Evolutionary conservation across 345 rosid species (phyloP).

Genomic region (Cardamine occulta): DNA sequence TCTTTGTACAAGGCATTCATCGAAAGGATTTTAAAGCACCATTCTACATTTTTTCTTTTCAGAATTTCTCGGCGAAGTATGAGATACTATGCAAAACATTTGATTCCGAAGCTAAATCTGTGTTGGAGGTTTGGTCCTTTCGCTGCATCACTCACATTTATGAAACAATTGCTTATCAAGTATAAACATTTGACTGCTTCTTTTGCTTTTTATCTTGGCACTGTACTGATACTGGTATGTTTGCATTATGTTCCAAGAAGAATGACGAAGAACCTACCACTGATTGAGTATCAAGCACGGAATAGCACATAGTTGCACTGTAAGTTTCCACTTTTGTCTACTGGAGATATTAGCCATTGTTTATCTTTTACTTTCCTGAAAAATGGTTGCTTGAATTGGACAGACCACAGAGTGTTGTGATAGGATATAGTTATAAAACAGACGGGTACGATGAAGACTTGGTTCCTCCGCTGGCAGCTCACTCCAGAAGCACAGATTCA

Average conservation of each 20-base stretch:
- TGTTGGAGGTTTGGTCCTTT: conserved; percentile 57
- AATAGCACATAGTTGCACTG: conserved; percentile 14
- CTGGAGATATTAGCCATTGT: background rate
- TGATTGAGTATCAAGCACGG: conserved; percentile 22
- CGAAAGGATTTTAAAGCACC: background rate
- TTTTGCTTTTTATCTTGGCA: conserved; percentile 4
- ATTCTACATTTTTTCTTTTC: conserved; percentile 23
- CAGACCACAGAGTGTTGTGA: background rate
- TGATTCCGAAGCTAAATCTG: conserved; percentile 65
- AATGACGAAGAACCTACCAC: conserved; percentile 27
- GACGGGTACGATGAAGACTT: background rate
- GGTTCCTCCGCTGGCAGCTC: conserved; percentile 24
- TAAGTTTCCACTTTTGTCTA: conserved; percentile 22
- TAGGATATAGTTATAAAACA: background rate
- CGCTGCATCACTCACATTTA: conserved; percentile 4
- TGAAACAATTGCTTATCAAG: conserved; percentile 1
- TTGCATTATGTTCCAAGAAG: conserved; percentile 25
- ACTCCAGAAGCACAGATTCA: background rate
- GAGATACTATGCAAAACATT: conserved; percentile 94
- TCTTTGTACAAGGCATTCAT: background rate
- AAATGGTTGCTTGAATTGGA: background rate
- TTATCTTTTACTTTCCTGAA: background rate
- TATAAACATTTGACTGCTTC: background rate
- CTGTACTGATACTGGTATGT: conserved; percentile 22
- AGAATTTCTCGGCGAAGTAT: conserved; percentile 61